phyloP scores from a whole-genome alignment of 1,284 basidiomycete genomes.

The Blastosporella zonata region DNA sequence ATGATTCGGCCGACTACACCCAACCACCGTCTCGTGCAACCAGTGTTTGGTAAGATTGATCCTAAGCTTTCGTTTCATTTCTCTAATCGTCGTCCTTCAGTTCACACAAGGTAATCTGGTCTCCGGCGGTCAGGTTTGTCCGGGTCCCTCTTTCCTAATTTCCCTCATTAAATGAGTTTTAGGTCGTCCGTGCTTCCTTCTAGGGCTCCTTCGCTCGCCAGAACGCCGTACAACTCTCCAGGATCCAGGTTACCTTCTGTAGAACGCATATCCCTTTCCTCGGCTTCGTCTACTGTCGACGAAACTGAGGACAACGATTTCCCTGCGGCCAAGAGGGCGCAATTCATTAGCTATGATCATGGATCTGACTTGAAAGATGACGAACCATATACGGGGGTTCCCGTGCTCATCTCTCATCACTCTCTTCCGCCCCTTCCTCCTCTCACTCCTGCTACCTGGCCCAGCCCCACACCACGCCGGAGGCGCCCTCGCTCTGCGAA shows the following conservation, averaged over 20 bases:
- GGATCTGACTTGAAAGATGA: background rate
- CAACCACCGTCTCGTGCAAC: conserved; percentile 1
- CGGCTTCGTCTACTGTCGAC: background rate
- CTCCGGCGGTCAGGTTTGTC: background rate
- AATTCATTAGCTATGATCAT: background rate
- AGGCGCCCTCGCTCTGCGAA: conserved; percentile 1
- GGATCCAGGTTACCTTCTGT: background rate
- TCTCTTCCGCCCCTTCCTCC: too few relatives aligned
- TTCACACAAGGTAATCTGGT: background rate
- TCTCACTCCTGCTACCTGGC: background rate
- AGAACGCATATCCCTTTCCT: background rate
- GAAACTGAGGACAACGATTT: background rate
- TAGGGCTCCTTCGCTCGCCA: background rate
- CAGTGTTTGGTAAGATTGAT: conserved; percentile 8
- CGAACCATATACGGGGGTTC: background rate
- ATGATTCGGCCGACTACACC: conserved; percentile 5
- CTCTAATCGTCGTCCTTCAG: background rate
- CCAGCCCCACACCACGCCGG: background rate
- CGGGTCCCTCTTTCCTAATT: background rate
- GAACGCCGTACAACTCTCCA: background rate
- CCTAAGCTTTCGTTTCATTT: background rate
- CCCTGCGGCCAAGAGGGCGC: conserved; percentile 10
- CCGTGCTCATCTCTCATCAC: background rate
- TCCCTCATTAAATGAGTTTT: background rate
- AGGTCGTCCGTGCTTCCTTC: background rate